Evolutionary conservation across 441 rosid species (phyloP).

Genomic region (Populus hybrid): DNA sequence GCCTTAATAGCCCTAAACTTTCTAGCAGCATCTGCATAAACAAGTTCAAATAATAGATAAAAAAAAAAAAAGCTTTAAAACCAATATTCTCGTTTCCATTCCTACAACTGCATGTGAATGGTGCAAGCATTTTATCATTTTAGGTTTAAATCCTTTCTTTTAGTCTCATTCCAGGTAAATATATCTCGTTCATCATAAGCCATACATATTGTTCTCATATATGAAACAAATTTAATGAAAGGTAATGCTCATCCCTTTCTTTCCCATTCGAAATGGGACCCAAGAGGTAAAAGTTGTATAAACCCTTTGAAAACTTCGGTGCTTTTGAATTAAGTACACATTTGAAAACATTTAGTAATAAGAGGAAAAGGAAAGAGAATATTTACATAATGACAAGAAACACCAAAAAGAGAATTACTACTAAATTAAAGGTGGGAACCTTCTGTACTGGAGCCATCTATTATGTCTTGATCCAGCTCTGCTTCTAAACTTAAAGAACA

Average conservation of each 20-base stretch:
- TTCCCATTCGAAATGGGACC: not conserved
- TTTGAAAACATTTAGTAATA: not conserved
- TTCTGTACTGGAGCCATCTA: constrained; percentile 31
- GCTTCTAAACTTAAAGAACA: constrained; percentile 27
- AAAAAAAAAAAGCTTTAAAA: not conserved
- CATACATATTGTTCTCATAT: not conserved
- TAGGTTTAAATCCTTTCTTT: not conserved
- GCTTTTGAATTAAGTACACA: not conserved
- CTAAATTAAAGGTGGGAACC: constrained; percentile 39
- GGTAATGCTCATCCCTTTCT: not conserved
- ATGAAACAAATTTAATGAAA: not conserved
- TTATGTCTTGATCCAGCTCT: constrained; percentile 30
- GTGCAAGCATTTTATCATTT: not conserved
- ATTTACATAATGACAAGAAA: not conserved
- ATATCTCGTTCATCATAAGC: not conserved
- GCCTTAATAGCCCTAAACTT: constrained; percentile 77
- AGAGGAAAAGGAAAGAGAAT: not conserved
- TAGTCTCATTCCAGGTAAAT: not conserved
- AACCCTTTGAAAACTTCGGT: not conserved
- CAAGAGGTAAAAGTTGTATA: not conserved
- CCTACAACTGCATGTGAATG: not conserved
- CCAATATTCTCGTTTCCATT: not conserved
- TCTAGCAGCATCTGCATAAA: constrained; percentile 56
- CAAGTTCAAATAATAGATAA: constrained; percentile 2
- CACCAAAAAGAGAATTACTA: constrained; percentile 3